Percentiles rank a stretch among this genome's conserved stretches.
phyloP scores from a whole-genome alignment of 129 eudicot genomes.

The Artemisia tridentata region DNA sequence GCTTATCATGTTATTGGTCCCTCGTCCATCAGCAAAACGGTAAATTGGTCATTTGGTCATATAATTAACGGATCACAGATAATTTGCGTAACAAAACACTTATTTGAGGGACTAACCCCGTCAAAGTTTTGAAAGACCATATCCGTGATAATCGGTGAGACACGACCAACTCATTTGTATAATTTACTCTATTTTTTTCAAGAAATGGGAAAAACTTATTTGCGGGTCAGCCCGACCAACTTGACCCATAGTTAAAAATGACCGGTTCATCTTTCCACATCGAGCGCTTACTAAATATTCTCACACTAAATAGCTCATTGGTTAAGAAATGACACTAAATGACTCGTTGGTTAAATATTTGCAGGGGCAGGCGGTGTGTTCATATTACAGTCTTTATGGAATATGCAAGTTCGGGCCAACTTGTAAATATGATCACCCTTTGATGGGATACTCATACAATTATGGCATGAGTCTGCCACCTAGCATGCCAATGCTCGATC shows the following conservation, averaged over 20 bases:
- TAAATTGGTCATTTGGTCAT: too few species aligned
- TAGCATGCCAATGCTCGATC: constrained; percentile 35
- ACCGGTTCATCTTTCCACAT: background rate
- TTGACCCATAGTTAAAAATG: background rate
- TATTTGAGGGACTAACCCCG: too few species aligned
- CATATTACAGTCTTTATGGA: constrained; percentile 62
- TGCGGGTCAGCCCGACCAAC: background rate
- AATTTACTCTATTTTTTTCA: background rate
- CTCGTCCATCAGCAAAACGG: too few species aligned
- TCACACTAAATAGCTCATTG: background rate
- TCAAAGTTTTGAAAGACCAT: too few species aligned
- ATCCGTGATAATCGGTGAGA: too few species aligned
- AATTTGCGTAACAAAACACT: too few species aligned
- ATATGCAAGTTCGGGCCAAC: constrained; percentile 86
- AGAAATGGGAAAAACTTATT: background rate
- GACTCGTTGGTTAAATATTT: constrained; percentile 9
- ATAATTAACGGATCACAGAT: too few species aligned
- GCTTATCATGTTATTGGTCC: too few species aligned
- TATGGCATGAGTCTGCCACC: constrained; percentile 43
- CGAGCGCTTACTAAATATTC: background rate
- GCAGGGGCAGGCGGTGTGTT: constrained; percentile 79
- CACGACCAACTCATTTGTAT: too few species aligned
- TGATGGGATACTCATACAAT: constrained; percentile 53
- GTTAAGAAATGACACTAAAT: constrained; percentile 22
- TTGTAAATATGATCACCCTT: constrained; percentile 84